Base-by-base conservation (phyloP, 108 stramenopile species). In the Pseudonitzschia multistriata region DNA sequence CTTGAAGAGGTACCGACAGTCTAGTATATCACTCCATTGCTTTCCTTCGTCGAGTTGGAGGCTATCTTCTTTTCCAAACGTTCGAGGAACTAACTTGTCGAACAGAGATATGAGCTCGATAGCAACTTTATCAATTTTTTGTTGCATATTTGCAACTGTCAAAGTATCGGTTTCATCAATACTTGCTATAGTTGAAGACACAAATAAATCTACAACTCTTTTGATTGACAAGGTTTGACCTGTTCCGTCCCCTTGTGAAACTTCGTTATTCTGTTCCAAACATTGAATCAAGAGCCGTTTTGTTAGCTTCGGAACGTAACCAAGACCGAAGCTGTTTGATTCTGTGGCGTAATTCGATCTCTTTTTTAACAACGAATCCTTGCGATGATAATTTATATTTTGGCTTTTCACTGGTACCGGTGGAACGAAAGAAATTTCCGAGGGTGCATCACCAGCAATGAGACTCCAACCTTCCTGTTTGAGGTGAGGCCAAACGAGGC, bases 401-500 rank as follows among this genome's bases (percentile, higher is more conserved):
- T 42, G 33, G 31, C 8, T 45, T 15, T 70, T 50, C 45, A 49
- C 64, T 34, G 45, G 35, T 14, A 25, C 61, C 11, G 82, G 78
- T 22, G 62, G 65, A 50, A 69, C 19, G 54, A 52, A 79, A n/a
- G 47, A 45, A 5, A 71, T 66, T n/a, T 73, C 63, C 17, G 34
- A 33, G 30, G 64, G 52, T 13, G 31, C 15, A 21, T 70, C 47
- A 0, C 69, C 80, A 39, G 63, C 69, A 27, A 71, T 77, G 10
- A 81, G 14, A 0, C 54, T 63, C 83, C 83, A 84, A 7, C 67
- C 71, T 2, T 27, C 55, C 17, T 68, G 24, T 27, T 55, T 52
- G 17, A 84, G 68, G 14, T 55, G 30, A 30, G 83, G 83, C 83
- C 83, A 84, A 4, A 84, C 78, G 36, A 81, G 36, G 24, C 71